Evolutionary conservation across 2,329 filamentous ascomycete genomes (phyloP), one percentile per base, ranked within the genome.

Genomic region (Malbranchea cinnamomea): DNA sequence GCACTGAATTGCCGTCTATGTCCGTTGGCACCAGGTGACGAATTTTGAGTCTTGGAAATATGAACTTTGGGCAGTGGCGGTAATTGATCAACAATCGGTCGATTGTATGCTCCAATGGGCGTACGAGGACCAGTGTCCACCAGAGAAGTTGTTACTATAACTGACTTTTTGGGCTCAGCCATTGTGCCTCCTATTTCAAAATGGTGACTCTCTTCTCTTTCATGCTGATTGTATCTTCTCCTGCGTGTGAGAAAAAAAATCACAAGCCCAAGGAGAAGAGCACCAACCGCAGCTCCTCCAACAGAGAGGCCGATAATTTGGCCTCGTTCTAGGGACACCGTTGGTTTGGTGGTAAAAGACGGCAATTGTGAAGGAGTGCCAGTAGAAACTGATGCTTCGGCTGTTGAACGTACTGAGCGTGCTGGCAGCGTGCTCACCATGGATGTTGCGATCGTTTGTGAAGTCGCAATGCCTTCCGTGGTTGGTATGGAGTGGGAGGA

Each of bases 261-360:
- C 9, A 37, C 19, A 11, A 67, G 44, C 4, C 55, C 57, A 16
- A 70, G 42, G 4, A 60, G 64, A 11, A 75, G 40, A 4, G 60
- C 48, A 3, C 63, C 52, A 2, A 61, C 62, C 4, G 63, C 65
- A 4, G 62, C 58, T 7, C 62, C 56, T 4, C 69, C 74, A 3
- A 72, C 55, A 1, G 63, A 56, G 35, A 78, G 71, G 5, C 72
- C 74, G 11, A 62, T 63, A 26, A 76, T 60, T 37, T 31, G 32
- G 11, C 25, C 20, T 13, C 12, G 23, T 11, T n/a, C n/a, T n/a
- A n/a, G n/a, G n/a, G n/a, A n/a, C n/a, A n/a, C n/a, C n/a, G n/a
- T n/a, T n/a, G n/a, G n/a, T n/a, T n/a, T n/a, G n/a, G n/a, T n/a
- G n/a, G n/a, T n/a, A n/a, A n/a, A n/a, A n/a, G 34, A 26, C 21